phyloP scores from a whole-genome alignment of 371 early-diverging fungal species.

The Mucor plumbeus region DNA sequence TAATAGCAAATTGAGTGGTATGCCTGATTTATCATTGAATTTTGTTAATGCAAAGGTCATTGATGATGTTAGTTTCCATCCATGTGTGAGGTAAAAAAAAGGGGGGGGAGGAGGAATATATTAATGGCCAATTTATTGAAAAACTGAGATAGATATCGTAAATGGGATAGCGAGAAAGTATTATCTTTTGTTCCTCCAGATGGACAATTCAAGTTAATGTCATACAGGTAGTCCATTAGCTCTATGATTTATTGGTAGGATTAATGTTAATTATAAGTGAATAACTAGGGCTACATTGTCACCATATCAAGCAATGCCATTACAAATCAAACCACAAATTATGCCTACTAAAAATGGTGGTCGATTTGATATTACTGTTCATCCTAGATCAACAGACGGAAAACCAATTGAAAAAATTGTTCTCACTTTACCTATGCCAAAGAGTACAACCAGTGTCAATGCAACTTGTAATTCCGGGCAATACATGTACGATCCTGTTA shows the following conservation, averaged over 20 bases:
- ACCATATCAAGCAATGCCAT: constrained; percentile 64
- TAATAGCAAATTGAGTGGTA: constrained; percentile 81
- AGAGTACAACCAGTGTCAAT: constrained; percentile 59
- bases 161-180: constrained; percentile 81
- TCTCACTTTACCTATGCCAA: constrained; percentile 68
- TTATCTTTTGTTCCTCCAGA: constrained; percentile 95
- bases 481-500: constrained; percentile 77
- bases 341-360: constrained; percentile 57
- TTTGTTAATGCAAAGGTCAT: constrained; percentile 77
- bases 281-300: constrained; percentile 59
- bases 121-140: not conserved
- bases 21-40: constrained; percentile 85
- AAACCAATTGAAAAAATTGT: constrained; percentile 72
- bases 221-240: constrained; percentile 62
- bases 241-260: not conserved
- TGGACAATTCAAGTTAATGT: constrained; percentile 88
- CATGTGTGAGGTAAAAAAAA: constrained; percentile 72
- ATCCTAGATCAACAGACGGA: constrained; percentile 68
- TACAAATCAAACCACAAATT: constrained; percentile 71
- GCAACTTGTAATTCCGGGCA: constrained; percentile 71
- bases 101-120: not conserved
- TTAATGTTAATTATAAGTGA: not conserved
- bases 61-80: constrained; percentile 89
- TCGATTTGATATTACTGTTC: constrained; percentile 71
- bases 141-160: constrained; percentile 49